These are phyloP conservation scores for Malus hybrid DNA, from an alignment of 331 rosid genomes.

Conservation along the genomic window DNA sequence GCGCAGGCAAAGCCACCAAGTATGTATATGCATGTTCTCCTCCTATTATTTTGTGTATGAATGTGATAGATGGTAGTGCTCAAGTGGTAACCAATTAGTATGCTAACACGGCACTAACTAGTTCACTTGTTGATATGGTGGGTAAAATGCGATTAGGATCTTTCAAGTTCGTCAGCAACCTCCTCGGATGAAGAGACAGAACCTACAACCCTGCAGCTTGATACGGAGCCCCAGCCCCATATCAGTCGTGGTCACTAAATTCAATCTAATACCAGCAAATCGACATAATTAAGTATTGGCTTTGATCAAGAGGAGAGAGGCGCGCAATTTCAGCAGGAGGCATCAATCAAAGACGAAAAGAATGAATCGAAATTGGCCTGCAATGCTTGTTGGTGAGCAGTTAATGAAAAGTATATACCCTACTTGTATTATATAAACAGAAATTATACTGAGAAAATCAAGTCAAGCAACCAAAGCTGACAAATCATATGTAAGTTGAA, in stretches of 20 bases:
- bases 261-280: background rate
- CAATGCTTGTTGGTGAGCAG: background rate
- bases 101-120: background rate
- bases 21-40: background rate
- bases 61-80: background rate
- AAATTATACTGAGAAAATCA: slow-evolving; percentile 16
- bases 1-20: slow-evolving; percentile 47
- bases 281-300: background rate
- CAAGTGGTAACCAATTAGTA: background rate
- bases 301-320: background rate
- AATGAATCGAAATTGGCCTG: background rate
- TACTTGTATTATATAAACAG: background rate
- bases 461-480: slow-evolving; percentile 18
- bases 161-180: slow-evolving; percentile 28
- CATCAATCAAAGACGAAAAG: background rate
- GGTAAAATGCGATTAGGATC: slow-evolving; percentile 33
- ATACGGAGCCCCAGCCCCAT: slow-evolving; percentile 45
- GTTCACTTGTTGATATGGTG: background rate
- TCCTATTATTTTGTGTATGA: background rate
- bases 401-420: no score
- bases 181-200: slow-evolving; percentile 48
- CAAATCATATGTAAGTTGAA: background rate
- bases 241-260: slow-evolving; percentile 35
- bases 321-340: background rate
- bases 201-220: slow-evolving; percentile 28